A percentile compares a stretch with the other conserved stretches of the same genome.
Evolutionary conservation across 2,329 filamentous ascomycete species (phyloP).

Genomic region (Trichoderma endophyticum): DNA sequence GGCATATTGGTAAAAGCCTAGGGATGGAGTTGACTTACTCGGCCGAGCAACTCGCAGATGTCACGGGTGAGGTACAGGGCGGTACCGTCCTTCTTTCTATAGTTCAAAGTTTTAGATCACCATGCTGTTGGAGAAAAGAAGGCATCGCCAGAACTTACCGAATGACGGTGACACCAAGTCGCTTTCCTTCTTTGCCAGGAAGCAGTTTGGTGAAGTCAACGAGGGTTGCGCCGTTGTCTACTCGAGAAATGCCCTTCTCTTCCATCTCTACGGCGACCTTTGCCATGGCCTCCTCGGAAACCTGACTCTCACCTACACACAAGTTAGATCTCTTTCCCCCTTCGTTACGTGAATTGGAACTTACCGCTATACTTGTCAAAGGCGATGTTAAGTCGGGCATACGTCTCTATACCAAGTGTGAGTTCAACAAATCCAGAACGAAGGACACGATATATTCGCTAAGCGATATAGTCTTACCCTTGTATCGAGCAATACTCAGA

Average conservation of each 20-base stretch:
- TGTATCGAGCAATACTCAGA: constrained; percentile 64
- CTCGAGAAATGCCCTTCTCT: constrained; percentile 62
- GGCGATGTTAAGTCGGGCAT: constrained; percentile 66
- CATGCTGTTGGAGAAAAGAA: background rate
- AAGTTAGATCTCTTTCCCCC: background rate
- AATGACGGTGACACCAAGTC: constrained; percentile 67
- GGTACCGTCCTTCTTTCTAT: constrained; percentile 65
- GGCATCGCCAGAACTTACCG: constrained; percentile 34
- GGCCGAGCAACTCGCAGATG: constrained; percentile 68
- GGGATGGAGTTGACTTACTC: constrained; percentile 33
- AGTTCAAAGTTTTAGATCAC: background rate
- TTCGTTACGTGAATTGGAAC: background rate
- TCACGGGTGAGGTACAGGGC: constrained; percentile 76
- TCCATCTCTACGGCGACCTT: constrained; percentile 59
- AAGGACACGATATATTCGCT: background rate
- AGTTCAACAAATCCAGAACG: background rate
- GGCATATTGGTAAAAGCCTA: background rate
- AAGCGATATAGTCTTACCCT: constrained; percentile 27
- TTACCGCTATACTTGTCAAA: constrained; percentile 61
- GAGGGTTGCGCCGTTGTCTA: constrained; percentile 69
- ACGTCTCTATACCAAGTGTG: constrained; percentile 45
- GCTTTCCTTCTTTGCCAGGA: constrained; percentile 63
- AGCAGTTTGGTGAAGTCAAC: constrained; percentile 70
- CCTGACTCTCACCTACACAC: constrained; percentile 69
- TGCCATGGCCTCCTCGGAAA: constrained; percentile 64